Evolutionary conservation across 768 basidiomycete species (phyloP).

Genomic region (Tubosaeta sp.): DNA sequence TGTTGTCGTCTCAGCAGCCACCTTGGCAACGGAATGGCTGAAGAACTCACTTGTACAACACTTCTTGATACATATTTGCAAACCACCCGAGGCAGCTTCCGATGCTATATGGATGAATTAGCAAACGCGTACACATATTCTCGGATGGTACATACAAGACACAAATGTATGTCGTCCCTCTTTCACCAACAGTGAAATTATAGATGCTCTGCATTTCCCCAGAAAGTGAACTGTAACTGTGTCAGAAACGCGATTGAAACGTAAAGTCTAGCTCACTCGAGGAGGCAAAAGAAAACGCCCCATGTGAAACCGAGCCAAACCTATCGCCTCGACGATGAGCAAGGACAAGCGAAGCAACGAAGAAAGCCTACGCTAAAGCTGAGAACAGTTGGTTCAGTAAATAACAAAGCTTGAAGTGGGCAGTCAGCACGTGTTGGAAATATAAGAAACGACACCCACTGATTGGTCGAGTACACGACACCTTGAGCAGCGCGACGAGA

Average conservation of each 20-base stretch:
- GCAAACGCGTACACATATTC: not conserved
- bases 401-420: conserved; percentile 16
- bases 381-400: conserved; percentile 62
- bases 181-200: conserved; percentile 52
- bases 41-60: conserved; percentile 42
- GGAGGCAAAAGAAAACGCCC: conserved; percentile 69
- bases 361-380: conserved; percentile 60
- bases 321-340: conserved; percentile 30
- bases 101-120: conserved; percentile 36
- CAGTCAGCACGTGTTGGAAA: not conserved
- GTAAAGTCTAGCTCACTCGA: conserved; percentile 41
- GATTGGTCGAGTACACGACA: conserved; percentile 68
- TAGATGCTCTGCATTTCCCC: conserved; percentile 55
- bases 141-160: conserved; percentile 42
- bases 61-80: conserved; percentile 46
- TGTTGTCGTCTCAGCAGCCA: conserved; percentile 7
- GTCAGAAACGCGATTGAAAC: conserved; percentile 2
- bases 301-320: conserved; percentile 73
- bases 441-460: conserved; percentile 44
- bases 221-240: conserved; percentile 43
- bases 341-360: not conserved
- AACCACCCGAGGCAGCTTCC: conserved; percentile 49
- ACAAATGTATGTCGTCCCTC: conserved; percentile 56
- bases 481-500: conserved; percentile 56
- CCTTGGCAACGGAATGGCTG: not conserved